These are phyloP conservation scores for Lentinula sp. DNA, from an alignment of 768 basidiomycete species.

Conservation along the genomic window DNA sequence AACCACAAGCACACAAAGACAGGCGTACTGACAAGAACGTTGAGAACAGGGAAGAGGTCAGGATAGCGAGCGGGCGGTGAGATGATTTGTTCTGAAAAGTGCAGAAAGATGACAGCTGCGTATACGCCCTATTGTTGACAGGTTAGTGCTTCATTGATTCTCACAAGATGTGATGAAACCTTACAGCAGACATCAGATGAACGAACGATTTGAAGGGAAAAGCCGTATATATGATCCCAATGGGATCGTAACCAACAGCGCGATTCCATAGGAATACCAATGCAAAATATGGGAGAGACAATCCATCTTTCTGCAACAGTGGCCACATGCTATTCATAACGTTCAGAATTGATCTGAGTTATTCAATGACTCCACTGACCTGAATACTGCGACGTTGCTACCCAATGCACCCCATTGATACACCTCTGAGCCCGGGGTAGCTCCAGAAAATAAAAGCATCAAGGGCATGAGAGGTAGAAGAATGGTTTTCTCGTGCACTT, in stretches of 20 bases:
- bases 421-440: constrained; percentile 44
- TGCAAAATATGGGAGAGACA: constrained; percentile 67
- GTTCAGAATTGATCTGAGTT: background rate
- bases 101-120: constrained; percentile 44
- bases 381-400: constrained; percentile 84
- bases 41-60: constrained; percentile 80
- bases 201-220: constrained; percentile 35
- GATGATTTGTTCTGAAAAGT: constrained; percentile 56
- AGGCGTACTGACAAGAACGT: constrained; percentile 73
- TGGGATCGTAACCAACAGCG: constrained; percentile 71
- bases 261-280: constrained; percentile 76
- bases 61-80: constrained; percentile 73
- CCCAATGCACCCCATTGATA: constrained; percentile 70
- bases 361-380: constrained; percentile 38
- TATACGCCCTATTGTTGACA: constrained; percentile 44
- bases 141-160: constrained; percentile 1
- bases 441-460: constrained; percentile 63
- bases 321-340: constrained; percentile 78
- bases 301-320: constrained; percentile 71
- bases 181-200: constrained; percentile 47
- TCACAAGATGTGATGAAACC: constrained; percentile 13
- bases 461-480: constrained; percentile 81
- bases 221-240: constrained; percentile 27
- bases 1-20: constrained; percentile 82
- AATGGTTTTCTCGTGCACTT: constrained; percentile 94